Percentiles rank a stretch among this genome's conserved stretches.
phyloP scores from a whole-genome alignment of 2,329 filamentous ascomycete species.

The Magnaporthiopsis rhizophila region DNA sequence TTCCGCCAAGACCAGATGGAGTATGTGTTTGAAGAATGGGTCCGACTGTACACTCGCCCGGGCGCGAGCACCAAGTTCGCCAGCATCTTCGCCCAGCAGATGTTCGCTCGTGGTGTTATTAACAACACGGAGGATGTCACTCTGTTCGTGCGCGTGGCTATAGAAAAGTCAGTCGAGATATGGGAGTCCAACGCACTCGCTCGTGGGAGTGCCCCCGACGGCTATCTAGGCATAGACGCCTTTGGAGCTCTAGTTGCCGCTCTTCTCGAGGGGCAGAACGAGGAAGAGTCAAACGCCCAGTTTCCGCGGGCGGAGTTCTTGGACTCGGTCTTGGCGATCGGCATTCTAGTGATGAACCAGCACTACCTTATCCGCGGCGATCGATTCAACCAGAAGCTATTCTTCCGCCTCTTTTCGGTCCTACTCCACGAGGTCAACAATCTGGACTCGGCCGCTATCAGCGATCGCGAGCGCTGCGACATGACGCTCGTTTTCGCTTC shows the following conservation, averaged over 20 bases:
- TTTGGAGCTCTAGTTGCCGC: constrained; percentile 72
- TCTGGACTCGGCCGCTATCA: neutral
- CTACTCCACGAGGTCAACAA: constrained; percentile 63
- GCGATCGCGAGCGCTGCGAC: constrained; percentile 48
- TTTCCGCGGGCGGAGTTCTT: constrained; percentile 63
- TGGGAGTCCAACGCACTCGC: constrained; percentile 65
- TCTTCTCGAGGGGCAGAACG: constrained; percentile 64
- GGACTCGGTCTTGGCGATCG: constrained; percentile 68
- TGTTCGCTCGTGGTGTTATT: constrained; percentile 68
- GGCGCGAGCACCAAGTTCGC: constrained; percentile 65
- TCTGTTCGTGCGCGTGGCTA: constrained; percentile 69
- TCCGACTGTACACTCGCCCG: constrained; percentile 71
- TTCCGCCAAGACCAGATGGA: constrained; percentile 76
- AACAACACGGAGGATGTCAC: constrained; percentile 68
- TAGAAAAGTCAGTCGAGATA: constrained; percentile 70
- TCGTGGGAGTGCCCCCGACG: constrained; percentile 49
- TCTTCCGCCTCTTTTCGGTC: constrained; percentile 81
- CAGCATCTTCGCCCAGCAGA: constrained; percentile 72
- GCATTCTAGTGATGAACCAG: constrained; percentile 74
- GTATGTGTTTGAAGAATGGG: constrained; percentile 95
- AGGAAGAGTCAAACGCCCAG: constrained; percentile 48
- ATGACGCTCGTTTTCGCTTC: constrained; percentile 66
- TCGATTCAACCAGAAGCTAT: constrained; percentile 77
- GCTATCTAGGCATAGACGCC: constrained; percentile 62
- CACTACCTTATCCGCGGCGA: constrained; percentile 77